These are phyloP conservation scores for Metarhizium sp. DNA, from an alignment of 2,329 filamentous ascomycete species.

Conservation along the genomic window DNA sequence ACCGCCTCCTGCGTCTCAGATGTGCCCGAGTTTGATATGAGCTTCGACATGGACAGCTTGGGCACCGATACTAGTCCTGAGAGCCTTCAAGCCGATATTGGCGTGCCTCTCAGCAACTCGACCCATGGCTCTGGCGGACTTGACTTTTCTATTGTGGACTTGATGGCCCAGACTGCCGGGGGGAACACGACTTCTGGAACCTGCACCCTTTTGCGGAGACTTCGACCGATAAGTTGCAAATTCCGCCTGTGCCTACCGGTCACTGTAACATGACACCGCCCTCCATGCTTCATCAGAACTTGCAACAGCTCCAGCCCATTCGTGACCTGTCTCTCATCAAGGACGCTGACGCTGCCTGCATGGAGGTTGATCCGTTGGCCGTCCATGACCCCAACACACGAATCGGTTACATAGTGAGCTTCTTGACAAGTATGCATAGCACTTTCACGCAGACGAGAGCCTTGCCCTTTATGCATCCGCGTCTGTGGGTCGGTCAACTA, in stretches of 20 bases:
- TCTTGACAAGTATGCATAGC: slow-evolving; percentile 22
- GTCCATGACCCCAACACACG: slow-evolving; percentile 26
- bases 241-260: slow-evolving; percentile 17
- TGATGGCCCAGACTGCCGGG: slow-evolving; percentile 16
- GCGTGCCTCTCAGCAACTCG: background rate
- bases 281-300: slow-evolving; percentile 3
- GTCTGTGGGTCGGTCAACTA: slow-evolving; percentile 29
- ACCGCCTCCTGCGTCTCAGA: slow-evolving; percentile 10
- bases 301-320: slow-evolving; percentile 12
- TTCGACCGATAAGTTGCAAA: slow-evolving; percentile 18
- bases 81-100: slow-evolving; percentile 13
- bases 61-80: slow-evolving; percentile 23
- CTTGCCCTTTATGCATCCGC: slow-evolving; percentile 33
- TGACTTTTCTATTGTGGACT: slow-evolving; percentile 26
- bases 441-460: slow-evolving; percentile 25
- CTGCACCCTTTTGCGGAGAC: slow-evolving; percentile 11
- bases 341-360: slow-evolving; percentile 10
- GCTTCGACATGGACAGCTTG: slow-evolving; percentile 24
- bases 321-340: slow-evolving; percentile 21
- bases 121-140: slow-evolving; percentile 13
- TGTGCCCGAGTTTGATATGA: slow-evolving; percentile 27
- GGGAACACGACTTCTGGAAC: slow-evolving; percentile 16
- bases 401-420: slow-evolving; percentile 24
- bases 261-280: slow-evolving; percentile 9
- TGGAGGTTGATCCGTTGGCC: slow-evolving; percentile 20